Conservation (phyloP, 2,329 filamentous ascomycete species). For the Trichophyton verrucosum region DNA sequence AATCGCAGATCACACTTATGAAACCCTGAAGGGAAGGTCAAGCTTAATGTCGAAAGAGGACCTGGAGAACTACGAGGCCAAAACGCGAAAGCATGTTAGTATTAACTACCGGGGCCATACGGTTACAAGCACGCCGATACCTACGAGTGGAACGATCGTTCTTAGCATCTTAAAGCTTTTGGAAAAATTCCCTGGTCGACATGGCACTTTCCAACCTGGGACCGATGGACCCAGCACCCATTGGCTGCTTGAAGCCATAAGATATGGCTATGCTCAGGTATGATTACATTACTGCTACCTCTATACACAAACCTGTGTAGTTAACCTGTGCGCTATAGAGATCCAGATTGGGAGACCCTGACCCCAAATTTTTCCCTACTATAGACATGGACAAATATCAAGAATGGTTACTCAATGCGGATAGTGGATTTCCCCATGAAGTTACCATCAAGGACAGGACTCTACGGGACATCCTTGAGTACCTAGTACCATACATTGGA, state of each 20-base stretch:
- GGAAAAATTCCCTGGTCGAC: conserved; percentile 50
- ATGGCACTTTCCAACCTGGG: conserved; percentile 45
- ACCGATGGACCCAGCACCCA: conserved; percentile 59
- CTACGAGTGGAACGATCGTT: conserved; percentile 66
- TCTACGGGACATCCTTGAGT: neutral
- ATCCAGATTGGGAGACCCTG: conserved; percentile 68
- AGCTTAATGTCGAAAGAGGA: conserved; percentile 81
- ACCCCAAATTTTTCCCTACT: conserved; percentile 47
- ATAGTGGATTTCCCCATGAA: neutral
- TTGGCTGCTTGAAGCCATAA: conserved; percentile 72
- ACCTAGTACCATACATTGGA: neutral
- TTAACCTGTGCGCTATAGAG: conserved; percentile 35
- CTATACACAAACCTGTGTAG: neutral
- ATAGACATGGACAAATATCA: conserved; percentile 1
- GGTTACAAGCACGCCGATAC: conserved; percentile 53
- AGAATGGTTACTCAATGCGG: neutral
- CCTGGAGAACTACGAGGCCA: conserved; percentile 58
- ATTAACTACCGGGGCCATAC: conserved; percentile 58
- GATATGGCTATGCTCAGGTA: conserved; percentile 65
- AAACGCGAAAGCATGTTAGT: conserved; percentile 26
- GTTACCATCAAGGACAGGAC: neutral
- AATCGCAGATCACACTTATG: conserved; percentile 58
- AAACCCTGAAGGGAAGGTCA: conserved; percentile 42
- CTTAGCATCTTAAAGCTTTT: conserved; percentile 70
- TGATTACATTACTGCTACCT: neutral